Evolutionary conservation across 176 grass and related monocot genomes (phyloP).

Genomic region (Cenchrus fungigraminus): DNA sequence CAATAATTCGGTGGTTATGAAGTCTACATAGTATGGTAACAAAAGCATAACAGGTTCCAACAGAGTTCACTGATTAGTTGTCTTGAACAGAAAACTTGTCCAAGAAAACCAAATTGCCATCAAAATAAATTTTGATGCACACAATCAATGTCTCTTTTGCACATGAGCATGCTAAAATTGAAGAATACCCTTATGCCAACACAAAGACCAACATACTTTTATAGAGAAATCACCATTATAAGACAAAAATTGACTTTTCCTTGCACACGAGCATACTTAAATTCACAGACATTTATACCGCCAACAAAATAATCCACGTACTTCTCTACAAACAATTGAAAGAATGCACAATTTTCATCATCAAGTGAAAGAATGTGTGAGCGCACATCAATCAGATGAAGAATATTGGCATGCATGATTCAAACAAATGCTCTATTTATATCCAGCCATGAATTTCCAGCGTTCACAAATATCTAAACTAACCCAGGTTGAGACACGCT

Average conservation of each 20-base stretch:
- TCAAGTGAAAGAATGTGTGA: conserved; percentile 29
- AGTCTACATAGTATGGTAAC: conserved; percentile 7
- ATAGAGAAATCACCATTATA: background rate
- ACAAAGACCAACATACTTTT: conserved; percentile 21
- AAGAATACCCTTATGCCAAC: conserved; percentile 8
- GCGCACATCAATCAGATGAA: conserved; percentile 20
- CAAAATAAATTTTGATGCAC: conserved; percentile 17
- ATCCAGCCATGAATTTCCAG: conserved; percentile 28
- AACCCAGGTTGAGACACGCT: conserved; percentile 66
- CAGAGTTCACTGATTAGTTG: background rate
- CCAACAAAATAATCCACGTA: background rate
- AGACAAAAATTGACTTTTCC: background rate
- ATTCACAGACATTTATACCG: background rate
- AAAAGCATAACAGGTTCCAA: background rate
- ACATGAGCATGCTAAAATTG: conserved; percentile 29
- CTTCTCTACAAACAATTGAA: background rate
- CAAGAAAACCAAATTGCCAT: conserved; percentile 5
- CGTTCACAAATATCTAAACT: conserved; percentile 42
- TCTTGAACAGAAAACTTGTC: conserved; percentile 24
- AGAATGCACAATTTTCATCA: conserved; percentile 10
- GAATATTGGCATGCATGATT: conserved; percentile 14
- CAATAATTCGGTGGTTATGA: conserved; percentile 8
- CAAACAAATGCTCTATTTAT: conserved; percentile 32
- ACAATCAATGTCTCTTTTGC: conserved; percentile 23
- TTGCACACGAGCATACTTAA: background rate